Percentiles rank a stretch among this genome's conserved stretches.
phyloP scores from a whole-genome alignment of 345 rosid genomes.

The Aquilaria yunnanensis region DNA sequence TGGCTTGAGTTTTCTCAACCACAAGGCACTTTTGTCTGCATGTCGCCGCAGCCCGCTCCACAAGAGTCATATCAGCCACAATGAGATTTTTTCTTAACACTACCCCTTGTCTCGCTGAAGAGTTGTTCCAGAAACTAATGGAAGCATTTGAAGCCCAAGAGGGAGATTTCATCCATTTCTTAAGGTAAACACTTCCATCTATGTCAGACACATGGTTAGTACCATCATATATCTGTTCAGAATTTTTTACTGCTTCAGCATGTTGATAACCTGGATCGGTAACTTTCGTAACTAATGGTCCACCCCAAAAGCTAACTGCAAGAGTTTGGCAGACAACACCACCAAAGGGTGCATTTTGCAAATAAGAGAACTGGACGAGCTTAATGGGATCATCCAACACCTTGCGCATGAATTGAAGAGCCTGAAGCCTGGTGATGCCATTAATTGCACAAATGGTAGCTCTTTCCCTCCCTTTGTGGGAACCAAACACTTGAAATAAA shows the following conservation, averaged over 20 bases:
- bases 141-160: slow-evolving; percentile 81
- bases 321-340: slow-evolving; percentile 72
- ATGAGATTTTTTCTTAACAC: slow-evolving; percentile 77
- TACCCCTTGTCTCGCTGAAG: slow-evolving; percentile 46
- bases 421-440: slow-evolving; percentile 84
- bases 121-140: slow-evolving; percentile 66
- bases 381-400: slow-evolving; percentile 84
- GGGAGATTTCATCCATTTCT: slow-evolving; percentile 86
- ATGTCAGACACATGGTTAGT: slow-evolving; percentile 55
- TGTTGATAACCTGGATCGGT: slow-evolving; percentile 30
- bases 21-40: slow-evolving; percentile 63
- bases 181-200: slow-evolving; percentile 89
- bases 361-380: slow-evolving; percentile 78
- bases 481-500: slow-evolving; percentile 59
- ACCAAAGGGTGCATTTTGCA: slow-evolving; percentile 74
- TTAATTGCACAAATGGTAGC: slow-evolving; percentile 57
- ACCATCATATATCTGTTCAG: slow-evolving; percentile 41
- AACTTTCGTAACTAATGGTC: slow-evolving; percentile 58
- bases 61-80: slow-evolving; percentile 65
- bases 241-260: slow-evolving; percentile 23
- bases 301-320: slow-evolving; percentile 89
- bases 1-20: slow-evolving; percentile 89
- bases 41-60: slow-evolving; percentile 65
- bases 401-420: slow-evolving; percentile 74
- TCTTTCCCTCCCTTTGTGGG: slow-evolving; percentile 77